Conservation (phyloP, 352 stramenopile species). For the Globisporangium solare region DNA sequence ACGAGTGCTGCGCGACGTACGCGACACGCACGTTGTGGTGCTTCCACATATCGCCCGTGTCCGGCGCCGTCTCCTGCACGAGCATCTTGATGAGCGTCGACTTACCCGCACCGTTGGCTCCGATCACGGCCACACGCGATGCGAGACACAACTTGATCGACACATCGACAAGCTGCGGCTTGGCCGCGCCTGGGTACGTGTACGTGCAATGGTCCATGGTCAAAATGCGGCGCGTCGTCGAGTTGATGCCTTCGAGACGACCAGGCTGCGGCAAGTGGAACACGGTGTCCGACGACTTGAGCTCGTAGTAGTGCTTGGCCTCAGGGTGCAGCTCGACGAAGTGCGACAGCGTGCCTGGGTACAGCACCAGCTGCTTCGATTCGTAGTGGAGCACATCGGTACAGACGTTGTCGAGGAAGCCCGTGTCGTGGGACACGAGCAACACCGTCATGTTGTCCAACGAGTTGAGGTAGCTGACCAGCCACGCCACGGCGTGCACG, state of each 20-base stretch:
- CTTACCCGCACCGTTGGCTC: slow-evolving; percentile 96
- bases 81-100: slow-evolving; percentile 98
- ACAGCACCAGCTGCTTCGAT: slow-evolving; percentile 94
- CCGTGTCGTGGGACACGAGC: slow-evolving; percentile 97
- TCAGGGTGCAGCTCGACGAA: slow-evolving; percentile 90
- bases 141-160: slow-evolving; percentile 93
- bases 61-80: slow-evolving; percentile 72
- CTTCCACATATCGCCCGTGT: slow-evolving; percentile 73
- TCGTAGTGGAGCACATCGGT: slow-evolving; percentile 96
- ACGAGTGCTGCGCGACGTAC: slow-evolving; percentile 96
- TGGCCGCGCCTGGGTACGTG: slow-evolving; percentile 79
- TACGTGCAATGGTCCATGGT: slow-evolving; percentile 88
- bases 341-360: slow-evolving; percentile 82
- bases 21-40: slow-evolving; percentile 92
- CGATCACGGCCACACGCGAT: slow-evolving; percentile 95
- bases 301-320: slow-evolving; percentile 93
- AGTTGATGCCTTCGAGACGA: slow-evolving; percentile 88
- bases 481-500: slow-evolving; percentile 96
- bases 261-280: slow-evolving; percentile 89
- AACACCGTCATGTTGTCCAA: slow-evolving; percentile 94
- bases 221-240: slow-evolving; percentile 89
- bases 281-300: slow-evolving; percentile 75
- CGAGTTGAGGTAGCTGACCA: slow-evolving; percentile 96
- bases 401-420: slow-evolving; percentile 96
- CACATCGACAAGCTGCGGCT: slow-evolving; percentile 91